Percentiles rank a stretch among this genome's conserved stretches.
Conservation (phyloP, 73 alveolate species). For the Paramecium bursaria region DNA sequence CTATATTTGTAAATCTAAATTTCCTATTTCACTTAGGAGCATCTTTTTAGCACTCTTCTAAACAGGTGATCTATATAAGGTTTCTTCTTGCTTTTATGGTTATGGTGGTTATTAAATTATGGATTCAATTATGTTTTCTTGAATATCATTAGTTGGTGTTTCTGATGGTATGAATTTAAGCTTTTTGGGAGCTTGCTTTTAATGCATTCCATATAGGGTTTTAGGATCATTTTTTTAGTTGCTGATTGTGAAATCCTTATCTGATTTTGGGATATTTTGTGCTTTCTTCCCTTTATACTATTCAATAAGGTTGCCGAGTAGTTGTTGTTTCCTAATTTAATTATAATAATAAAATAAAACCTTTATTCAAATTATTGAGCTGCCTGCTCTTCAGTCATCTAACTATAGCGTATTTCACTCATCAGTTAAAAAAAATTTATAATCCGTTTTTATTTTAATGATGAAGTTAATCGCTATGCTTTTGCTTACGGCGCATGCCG, state of each 20-base stretch:
- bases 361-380: slow-evolving; percentile 54
- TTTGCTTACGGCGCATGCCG: no score
- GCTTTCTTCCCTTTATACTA: slow-evolving; percentile 54
- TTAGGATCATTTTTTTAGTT: background rate
- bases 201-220: background rate
- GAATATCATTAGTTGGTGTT: background rate
- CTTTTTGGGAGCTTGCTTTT: slow-evolving; percentile 6
- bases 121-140: slow-evolving; percentile 13
- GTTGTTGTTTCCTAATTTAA: slow-evolving; percentile 24
- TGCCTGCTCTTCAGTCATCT: slow-evolving; percentile 47
- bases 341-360: slow-evolving; percentile 2
- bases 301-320: slow-evolving; percentile 42
- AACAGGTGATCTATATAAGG: background rate
- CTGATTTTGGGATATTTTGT: background rate
- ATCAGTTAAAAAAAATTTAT: no score
- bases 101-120: background rate
- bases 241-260: slow-evolving; percentile 13
- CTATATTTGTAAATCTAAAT: slow-evolving; percentile 51
- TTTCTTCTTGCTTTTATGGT: background rate
- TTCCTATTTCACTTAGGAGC: slow-evolving; percentile 32
- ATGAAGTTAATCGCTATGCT: no score
- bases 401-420: no score
- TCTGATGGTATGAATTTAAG: no score
- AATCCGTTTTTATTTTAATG: no score
- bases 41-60: slow-evolving; percentile 1